phyloP scores from a whole-genome alignment of 345 rosid species.

The rapeseed (Brassica napus) region Da-Ae NC_063445.1:16755001-16755500 shows the following conservation, averaged over 20 bases:
- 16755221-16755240: constrained; percentile 83
- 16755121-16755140: constrained; percentile 56
- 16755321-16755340: background rate
- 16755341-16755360: background rate
- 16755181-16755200: constrained; percentile 60
- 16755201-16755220: constrained; percentile 79
- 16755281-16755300: background rate
- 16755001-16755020: constrained; percentile 60
- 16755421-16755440: background rate
- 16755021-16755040: constrained; percentile 52
- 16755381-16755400: constrained; percentile 7
- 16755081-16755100: background rate
- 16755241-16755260: constrained; percentile 60
- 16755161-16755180: constrained; percentile 65
- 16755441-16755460: background rate
- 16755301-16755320: background rate
- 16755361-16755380: constrained; percentile 56
- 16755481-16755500: background rate
- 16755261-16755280: constrained; percentile 52
- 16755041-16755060: constrained; percentile 61
- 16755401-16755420: constrained; percentile 4
- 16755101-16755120: constrained; percentile 2
- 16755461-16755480: background rate
- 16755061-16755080: background rate
- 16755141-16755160: constrained; percentile 86